Evolutionary conservation across 345 rosid species (phyloP), one percentile per base, ranked within the genome.

Genomic region (Nephelium lappaceum): DNA sequence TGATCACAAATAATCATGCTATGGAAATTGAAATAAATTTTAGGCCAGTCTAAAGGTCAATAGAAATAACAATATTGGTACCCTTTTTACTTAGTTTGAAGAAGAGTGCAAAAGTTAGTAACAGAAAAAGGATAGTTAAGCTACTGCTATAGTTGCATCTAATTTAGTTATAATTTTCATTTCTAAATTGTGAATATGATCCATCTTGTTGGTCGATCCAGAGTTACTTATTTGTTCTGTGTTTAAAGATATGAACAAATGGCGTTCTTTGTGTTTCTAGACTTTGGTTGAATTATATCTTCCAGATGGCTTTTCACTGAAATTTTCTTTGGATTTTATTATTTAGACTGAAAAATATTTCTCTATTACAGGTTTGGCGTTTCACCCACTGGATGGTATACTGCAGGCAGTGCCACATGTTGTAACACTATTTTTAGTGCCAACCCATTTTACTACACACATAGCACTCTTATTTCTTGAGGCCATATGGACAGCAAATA

Each of bases 371-470:
- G 98, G 99, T 82, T 85, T 94, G 87, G 99, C 99, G 3, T 88
- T 94, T 85, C 93, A 96, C 79, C 99, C 99, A 5, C 2, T 93
- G 42, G 98, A 96, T 11, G 99, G 99, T 66, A 93, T 96, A 69
- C 91, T 96, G 25, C 98, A 96, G 81, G 98, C 98, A 41, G 73
- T 89, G 62, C 99, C 98, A 1, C 99, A 96, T 84, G 95, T 88
- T 24, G 24, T 92, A 25, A 92, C 95, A 8, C 89, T 92, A 12
- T 87, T 94, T 80, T 73, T 92, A 4, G 87, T 95, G 24, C 99
- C 99, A 9, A 87, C 88, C 65, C 99, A 95, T 87, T 94, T 89
- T 77, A 86, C 87, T 47, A 81, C 97, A 0, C 98, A 95, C 77
- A 36, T 95, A 41, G 93, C 75, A 51, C 94, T 95, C 73, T 70